phyloP scores from a whole-genome alignment of 164 flowering plant genomes.

The Vitis amurensis region DNA sequence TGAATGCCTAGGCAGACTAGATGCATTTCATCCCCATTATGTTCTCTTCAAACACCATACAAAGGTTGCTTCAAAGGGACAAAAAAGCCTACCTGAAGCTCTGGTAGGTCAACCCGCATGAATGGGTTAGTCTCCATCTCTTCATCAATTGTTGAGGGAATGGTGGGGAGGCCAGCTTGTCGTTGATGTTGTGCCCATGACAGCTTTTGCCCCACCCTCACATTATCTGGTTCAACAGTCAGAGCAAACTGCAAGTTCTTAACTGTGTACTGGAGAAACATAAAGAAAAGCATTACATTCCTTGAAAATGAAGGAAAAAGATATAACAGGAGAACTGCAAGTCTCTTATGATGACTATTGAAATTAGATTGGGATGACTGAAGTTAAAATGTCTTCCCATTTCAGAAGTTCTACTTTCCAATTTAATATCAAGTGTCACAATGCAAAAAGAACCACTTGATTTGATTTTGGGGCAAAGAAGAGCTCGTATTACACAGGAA shows the following conservation, averaged over 20 bases:
- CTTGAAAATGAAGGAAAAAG: neutral
- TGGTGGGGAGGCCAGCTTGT: constrained; percentile 64
- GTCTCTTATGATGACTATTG: neutral
- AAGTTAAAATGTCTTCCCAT: no score
- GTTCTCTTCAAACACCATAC: neutral
- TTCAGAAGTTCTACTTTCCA: no score
- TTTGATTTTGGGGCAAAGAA: no score
- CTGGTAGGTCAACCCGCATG: constrained; percentile 80
- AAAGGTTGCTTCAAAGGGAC: no score
- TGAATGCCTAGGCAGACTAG: neutral
- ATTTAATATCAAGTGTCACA: no score
- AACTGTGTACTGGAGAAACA: constrained; percentile 73
- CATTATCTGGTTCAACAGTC: constrained; percentile 84
- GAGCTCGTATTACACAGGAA: no score
- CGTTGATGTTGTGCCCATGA: constrained; percentile 80
- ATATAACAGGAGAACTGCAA: neutral
- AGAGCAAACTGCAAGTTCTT: constrained; percentile 92
- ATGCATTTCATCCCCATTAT: neutral
- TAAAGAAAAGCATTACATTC: constrained; percentile 6
- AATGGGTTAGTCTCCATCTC: constrained; percentile 90
- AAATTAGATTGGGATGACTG: no score
- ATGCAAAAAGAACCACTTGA: no score
- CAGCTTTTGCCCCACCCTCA: constrained; percentile 58
- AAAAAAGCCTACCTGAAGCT: constrained; percentile 59
- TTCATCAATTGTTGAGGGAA: constrained; percentile 85